Percentiles rank a stretch among this genome's conserved stretches.
These are phyloP conservation scores for Mycena pura DNA, from an alignment of 768 basidiomycete species.

Conservation along the genomic window DNA sequence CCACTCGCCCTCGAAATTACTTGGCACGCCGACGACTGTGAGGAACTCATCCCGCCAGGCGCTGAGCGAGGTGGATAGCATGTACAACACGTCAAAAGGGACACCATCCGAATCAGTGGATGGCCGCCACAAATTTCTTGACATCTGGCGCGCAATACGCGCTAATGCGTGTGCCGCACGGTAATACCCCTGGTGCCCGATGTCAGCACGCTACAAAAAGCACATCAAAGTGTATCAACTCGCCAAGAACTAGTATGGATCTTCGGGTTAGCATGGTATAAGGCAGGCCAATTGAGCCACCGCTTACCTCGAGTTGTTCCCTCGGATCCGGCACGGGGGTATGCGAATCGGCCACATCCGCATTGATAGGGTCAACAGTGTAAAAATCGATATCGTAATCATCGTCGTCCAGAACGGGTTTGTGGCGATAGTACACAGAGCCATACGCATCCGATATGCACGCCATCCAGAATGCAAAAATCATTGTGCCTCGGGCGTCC, in stretches of 20 bases:
- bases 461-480: constrained; percentile 95
- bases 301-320: constrained; percentile 76
- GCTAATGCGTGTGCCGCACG: constrained; percentile 85
- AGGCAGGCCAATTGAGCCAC: constrained; percentile 8
- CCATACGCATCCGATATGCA: constrained; percentile 85
- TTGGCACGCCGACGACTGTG: constrained; percentile 83
- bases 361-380: constrained; percentile 66
- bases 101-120: constrained; percentile 80
- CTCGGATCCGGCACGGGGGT: constrained; percentile 66
- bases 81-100: constrained; percentile 65
- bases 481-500: constrained; percentile 83
- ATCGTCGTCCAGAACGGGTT: constrained; percentile 86
- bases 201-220: constrained; percentile 25
- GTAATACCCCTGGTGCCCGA: constrained; percentile 72
- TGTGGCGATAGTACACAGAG: constrained; percentile 83
- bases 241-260: constrained; percentile 67
- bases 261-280: constrained; percentile 9
- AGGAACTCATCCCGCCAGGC: constrained; percentile 83
- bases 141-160: constrained; percentile 82
- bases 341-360: constrained; percentile 54
- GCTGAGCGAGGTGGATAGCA: constrained; percentile 61
- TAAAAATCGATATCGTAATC: constrained; percentile 93
- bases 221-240: constrained; percentile 33
- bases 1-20: constrained; percentile 85
- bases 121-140: constrained; percentile 82